Base-by-base conservation (phyloP, 148 eudicot genomes). In the Nepenthes mirabilis region DNA sequence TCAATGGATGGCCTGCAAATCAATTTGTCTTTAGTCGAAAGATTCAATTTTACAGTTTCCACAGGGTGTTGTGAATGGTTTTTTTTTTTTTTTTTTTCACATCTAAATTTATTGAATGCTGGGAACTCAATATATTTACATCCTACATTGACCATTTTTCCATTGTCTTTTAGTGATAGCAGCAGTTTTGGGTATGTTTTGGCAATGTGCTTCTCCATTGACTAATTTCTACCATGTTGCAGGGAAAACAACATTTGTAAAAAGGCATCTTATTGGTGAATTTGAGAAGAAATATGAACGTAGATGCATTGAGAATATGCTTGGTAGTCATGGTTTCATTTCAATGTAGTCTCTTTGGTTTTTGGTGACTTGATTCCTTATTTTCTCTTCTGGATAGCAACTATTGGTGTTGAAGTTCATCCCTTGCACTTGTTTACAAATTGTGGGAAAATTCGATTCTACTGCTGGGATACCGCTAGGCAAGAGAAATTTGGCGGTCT, bases 261-360 rank as follows among this genome's bases (percentile, higher is more conserved):
- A 66, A 52, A 65, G 75, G 51, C 75, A 72, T 72, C 70, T 66
- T 43, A 60, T 70, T 52, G 65, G 79, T 33, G 79, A 71, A 60
- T 75, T 78, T 36, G 78, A 78, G 75, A 74, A 78, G 75, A 78
- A 74, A 68, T 78, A 78, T 35, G 82, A 78, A 45, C 79, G 77
- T 77, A 69, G 61, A 62, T 56, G 40, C 33, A 36, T 50, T 36
- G 6, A 37, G 5, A 8, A 2, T 40, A 33, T 2, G 13, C 40
- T 13, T 37, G 4, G 33, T 47, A 2, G 13, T 11, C 13, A 12
- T 49, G 52, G 14, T 5, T 52, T 62, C 9, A 36, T 55, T 14
- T 1, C 14, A 32, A 35, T 2, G 14, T 47, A 1, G 1, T 6
- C 43, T 12, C 2, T 1, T 52, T 59, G 47, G 32, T 1, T 54